These are phyloP conservation scores for Xylariaceae sp. DNA, from an alignment of 2,329 filamentous ascomycete genomes.

Conservation along the genomic window DNA sequence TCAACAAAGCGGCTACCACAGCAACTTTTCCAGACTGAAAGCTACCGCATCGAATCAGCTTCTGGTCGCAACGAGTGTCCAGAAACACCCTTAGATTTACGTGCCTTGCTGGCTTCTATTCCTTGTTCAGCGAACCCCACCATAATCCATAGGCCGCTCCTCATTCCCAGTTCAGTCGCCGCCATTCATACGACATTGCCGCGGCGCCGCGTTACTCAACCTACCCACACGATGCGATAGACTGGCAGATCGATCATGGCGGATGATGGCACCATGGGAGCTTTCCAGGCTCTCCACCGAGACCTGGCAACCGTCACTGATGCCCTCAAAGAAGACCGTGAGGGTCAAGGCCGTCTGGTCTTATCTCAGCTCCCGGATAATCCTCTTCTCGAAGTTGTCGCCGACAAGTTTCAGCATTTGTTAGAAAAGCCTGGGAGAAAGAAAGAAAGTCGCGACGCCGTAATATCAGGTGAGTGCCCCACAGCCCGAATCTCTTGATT, in stretches of 20 bases:
- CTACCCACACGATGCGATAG: slow-evolving; percentile 45
- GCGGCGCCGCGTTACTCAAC: slow-evolving; percentile 8
- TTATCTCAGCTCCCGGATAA: slow-evolving; percentile 24
- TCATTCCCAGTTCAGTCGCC: slow-evolving; percentile 2
- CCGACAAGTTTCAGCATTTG: slow-evolving; percentile 64
- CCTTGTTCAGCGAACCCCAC: neutral
- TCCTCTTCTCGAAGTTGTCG: slow-evolving; percentile 55
- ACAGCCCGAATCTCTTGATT: neutral
- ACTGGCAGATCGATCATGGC: slow-evolving; percentile 54
- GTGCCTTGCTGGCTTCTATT: neutral
- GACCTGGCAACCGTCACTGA: slow-evolving; percentile 76
- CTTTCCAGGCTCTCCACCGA: slow-evolving; percentile 78
- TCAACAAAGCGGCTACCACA: neutral
- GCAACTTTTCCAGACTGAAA: slow-evolving; percentile 1
- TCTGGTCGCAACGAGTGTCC: slow-evolving; percentile 4
- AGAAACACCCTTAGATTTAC: neutral
- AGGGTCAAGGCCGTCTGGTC: slow-evolving; percentile 59
- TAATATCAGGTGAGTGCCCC: slow-evolving; percentile 58
- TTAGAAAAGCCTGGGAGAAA: slow-evolving; percentile 72
- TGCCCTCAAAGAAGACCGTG: slow-evolving; percentile 55
- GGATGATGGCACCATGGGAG: slow-evolving; percentile 66
- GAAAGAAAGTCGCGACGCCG: slow-evolving; percentile 66
- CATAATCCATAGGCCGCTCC: neutral
- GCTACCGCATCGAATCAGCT: neutral
- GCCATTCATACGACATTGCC: slow-evolving; percentile 12